A percentile compares a stretch with the other conserved stretches of the same genome.
Evolutionary conservation across 1,284 basidiomycete species (phyloP).

Genomic region (Ganoderma meredithae): DNA sequence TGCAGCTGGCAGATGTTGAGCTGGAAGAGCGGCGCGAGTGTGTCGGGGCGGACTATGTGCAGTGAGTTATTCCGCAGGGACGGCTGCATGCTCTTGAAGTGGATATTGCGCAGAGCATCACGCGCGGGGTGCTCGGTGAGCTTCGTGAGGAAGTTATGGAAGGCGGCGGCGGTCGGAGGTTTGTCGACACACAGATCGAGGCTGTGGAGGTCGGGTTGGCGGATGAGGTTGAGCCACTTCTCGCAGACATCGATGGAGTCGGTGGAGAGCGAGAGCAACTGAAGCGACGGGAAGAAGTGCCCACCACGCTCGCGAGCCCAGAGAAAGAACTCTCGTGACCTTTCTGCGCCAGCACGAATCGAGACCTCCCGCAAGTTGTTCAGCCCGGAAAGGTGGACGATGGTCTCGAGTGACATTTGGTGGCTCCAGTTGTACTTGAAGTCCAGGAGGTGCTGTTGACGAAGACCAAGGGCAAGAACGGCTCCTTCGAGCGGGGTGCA

Average conservation of each 20-base stretch:
- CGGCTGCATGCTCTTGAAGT: conserved; percentile 5
- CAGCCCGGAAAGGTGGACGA: conserved; percentile 17
- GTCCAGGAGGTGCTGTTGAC: conserved; percentile 19
- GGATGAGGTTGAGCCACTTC: conserved; percentile 21
- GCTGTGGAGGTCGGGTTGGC: conserved; percentile 14
- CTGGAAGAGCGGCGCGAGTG: conserved; percentile 27
- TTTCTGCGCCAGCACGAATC: conserved; percentile 14
- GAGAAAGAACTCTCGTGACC: conserved; percentile 11
- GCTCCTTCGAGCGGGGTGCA: conserved; percentile 17
- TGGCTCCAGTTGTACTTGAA: conserved; percentile 18
- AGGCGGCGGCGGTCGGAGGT: conserved; percentile 14
- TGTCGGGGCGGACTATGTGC: conserved; percentile 19
- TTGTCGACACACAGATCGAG: conserved; percentile 17
- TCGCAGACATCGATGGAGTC: conserved; percentile 15
- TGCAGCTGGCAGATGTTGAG: conserved; percentile 19
- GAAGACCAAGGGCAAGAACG: conserved; percentile 15
- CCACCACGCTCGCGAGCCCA: conserved; percentile 7
- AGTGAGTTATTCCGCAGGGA: conserved; percentile 11
- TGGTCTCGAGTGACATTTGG: conserved; percentile 17
- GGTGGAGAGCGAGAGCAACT: conserved; percentile 17
- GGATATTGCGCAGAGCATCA: conserved; percentile 10
- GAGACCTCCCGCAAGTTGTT: conserved; percentile 19
- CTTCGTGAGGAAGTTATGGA: conserved; percentile 23
- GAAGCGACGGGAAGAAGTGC: conserved; percentile 23
- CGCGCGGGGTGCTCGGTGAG: conserved; percentile 17